A percentile compares a stretch with the other conserved stretches of the same genome.
These are phyloP conservation scores for Platanthera guangdongensis DNA, from an alignment of 106 monocot species.

Conservation along the genomic window DNA sequence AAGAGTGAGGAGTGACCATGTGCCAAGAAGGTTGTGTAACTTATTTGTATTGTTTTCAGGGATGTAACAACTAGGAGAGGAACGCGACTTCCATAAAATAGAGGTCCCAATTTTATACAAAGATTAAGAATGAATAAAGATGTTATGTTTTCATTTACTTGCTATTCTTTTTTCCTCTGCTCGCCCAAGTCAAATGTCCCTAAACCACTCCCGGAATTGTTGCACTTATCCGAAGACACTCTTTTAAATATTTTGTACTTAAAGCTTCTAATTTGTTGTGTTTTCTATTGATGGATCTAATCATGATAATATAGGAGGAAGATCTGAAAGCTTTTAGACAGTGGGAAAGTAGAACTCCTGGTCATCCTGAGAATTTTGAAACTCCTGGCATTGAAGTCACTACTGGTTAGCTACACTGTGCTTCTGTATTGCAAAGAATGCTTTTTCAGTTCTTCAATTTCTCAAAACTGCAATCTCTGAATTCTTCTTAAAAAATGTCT, in stretches of 20 bases:
- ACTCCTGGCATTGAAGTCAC: slow-evolving; percentile 94
- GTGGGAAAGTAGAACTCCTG: slow-evolving; percentile 90
- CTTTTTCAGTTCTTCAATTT: slow-evolving; percentile 3
- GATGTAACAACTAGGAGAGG: too few species aligned
- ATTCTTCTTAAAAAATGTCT: background rate
- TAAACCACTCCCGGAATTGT: too few species aligned
- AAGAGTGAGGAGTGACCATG: too few species aligned
- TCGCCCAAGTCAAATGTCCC: too few species aligned
- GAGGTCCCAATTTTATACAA: too few species aligned
- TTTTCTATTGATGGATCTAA: slow-evolving; percentile 1
- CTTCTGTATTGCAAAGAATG: background rate
- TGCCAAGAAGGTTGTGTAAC: too few species aligned
- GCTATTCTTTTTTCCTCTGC: too few species aligned
- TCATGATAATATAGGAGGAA: slow-evolving; percentile 43
- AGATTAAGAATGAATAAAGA: too few species aligned
- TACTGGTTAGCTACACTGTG: slow-evolving; percentile 40
- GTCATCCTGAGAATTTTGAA: slow-evolving; percentile 97
- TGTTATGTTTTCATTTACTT: too few species aligned
- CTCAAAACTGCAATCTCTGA: background rate
- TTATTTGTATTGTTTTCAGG: too few species aligned
- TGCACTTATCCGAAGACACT: background rate
- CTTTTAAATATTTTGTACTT: background rate
- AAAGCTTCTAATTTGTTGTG: background rate
- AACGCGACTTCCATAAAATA: too few species aligned
- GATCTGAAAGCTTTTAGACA: slow-evolving; percentile 87